Base-by-base conservation (phyloP, 2,329 filamentous ascomycete genomes). In the Plenodomus lindquistii region DNA sequence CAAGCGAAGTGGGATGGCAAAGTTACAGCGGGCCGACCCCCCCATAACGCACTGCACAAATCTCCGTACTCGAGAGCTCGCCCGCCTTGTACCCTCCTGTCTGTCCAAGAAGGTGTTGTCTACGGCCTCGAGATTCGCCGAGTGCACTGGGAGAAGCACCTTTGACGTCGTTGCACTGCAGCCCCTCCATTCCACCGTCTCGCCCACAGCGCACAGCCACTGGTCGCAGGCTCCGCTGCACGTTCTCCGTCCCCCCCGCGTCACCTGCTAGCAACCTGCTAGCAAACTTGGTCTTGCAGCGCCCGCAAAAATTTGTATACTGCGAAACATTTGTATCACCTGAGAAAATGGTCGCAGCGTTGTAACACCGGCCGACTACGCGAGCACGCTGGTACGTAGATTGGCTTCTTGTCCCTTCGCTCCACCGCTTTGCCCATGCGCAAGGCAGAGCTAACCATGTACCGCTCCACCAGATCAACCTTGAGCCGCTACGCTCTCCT, bases 381-480 rank as follows among this genome's bases (percentile, higher is more conserved):
- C 62, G 55, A 66, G 60, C 27, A 31, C 27, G 27, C 56, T 60
- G 61, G 65, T 69, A 66, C 51, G 68, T 65, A 55, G 59, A 47
- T 55, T 44, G 44, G 54, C 57, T 60, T n/a, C 52, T 55, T 52
- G 29, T 54, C 54, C 50, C 61, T 58, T 58, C 57, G 35, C 50
- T 49, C 50, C 42, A 43, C 54, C 44, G 49, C 54, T 62, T 53
- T 57, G 44, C 53, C 52, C 48, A 53, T 57, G 50, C 45, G 31
- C 57, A 46, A 43, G 31, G 19, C 42, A 60, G 44, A 62, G 62
- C 69, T 72, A 67, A 72, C 60, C 54, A 68, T 65, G 63, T 44
- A 44, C 46, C 49, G 49, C 55, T 48, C 56, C 56, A 55, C 52
- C 65, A 70, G 60, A 65, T 51, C 57, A 56, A 69, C 57, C 54